Conservation (phyloP, 2,329 filamentous ascomycete genomes). For the Aureobasidium uvarum region DNA sequence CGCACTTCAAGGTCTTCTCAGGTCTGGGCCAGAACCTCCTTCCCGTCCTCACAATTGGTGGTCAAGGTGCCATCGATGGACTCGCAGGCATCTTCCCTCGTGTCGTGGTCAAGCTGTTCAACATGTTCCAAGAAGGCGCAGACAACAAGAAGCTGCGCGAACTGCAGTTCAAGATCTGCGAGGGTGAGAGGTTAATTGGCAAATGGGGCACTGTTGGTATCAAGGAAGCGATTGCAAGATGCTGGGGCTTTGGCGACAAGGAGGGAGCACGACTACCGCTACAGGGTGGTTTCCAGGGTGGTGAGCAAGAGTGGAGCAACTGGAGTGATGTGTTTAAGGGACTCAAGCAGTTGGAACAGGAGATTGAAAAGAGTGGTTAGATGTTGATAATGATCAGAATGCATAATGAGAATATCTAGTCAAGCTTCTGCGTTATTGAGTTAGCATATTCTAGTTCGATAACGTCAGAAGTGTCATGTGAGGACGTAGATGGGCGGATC, state of each 20-base stretch:
- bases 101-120: constrained; percentile 58
- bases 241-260: constrained; percentile 59
- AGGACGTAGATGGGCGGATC: not conserved
- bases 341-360: constrained; percentile 48
- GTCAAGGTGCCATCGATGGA: constrained; percentile 65
- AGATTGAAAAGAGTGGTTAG: constrained; percentile 21
- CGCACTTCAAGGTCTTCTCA: constrained; percentile 60
- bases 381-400: not conserved
- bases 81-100: constrained; percentile 65
- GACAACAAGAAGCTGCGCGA: constrained; percentile 51
- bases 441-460: not conserved
- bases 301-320: constrained; percentile 57
- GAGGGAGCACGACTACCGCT: constrained; percentile 62
- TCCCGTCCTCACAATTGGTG: constrained; percentile 61
- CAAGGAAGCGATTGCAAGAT: constrained; percentile 60
- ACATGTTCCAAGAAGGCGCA: constrained; percentile 47
- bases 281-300: constrained; percentile 57
- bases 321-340: constrained; percentile 50
- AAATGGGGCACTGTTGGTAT: constrained; percentile 62
- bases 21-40: constrained; percentile 65
- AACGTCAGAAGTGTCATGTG: not conserved
- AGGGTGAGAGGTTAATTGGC: constrained; percentile 61
- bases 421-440: not conserved
- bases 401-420: not conserved
- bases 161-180: constrained; percentile 61